A percentile compares a stretch with the other conserved stretches of the same genome.
phyloP scores from a whole-genome alignment of 768 basidiomycete genomes.

The Hericium erinaceus region DNA sequence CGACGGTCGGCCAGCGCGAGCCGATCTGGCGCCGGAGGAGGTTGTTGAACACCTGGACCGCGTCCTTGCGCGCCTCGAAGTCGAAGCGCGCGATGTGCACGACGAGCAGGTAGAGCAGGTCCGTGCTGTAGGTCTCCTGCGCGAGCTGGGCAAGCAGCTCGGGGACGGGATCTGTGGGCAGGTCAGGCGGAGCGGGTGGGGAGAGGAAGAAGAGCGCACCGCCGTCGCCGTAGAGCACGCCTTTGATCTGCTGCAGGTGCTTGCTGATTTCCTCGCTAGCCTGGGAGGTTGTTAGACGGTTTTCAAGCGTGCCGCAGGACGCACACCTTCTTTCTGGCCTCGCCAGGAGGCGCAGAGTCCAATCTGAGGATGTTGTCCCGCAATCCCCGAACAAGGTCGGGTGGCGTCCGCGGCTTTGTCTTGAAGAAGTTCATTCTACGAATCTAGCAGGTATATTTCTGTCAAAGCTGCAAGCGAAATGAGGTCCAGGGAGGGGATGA shows the following conservation, averaged over 20 bases:
- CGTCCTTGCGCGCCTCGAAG: constrained; percentile 87
- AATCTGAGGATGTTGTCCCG: constrained; percentile 73
- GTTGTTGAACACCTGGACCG: constrained; percentile 83
- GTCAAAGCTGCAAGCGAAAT: too few species aligned
- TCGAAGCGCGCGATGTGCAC: constrained; percentile 80
- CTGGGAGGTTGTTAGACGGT: constrained; percentile 28
- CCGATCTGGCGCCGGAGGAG: constrained; percentile 89
- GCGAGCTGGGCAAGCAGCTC: constrained; percentile 91
- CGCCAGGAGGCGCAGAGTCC: constrained; percentile 67
- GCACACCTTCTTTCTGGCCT: constrained; percentile 72
- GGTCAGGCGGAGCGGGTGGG: neutral
- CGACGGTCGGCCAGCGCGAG: constrained; percentile 90
- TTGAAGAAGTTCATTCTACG: constrained; percentile 88
- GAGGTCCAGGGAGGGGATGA: neutral
- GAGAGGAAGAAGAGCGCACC: constrained; percentile 37
- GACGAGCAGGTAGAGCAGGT: constrained; percentile 75
- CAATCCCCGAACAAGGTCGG: constrained; percentile 77
- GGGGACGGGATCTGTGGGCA: constrained; percentile 60
- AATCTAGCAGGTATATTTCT: too few species aligned
- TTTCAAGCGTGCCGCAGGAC: neutral
- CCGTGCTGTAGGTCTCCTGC: constrained; percentile 90
- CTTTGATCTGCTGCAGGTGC: constrained; percentile 85
- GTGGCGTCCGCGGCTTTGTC: constrained; percentile 78
- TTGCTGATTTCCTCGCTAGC: constrained; percentile 85
- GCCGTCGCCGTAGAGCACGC: constrained; percentile 78